Evolutionary conservation across 495 filamentous ascomycete species (phyloP).

Genomic region (Aspergillus conjunctus): DNA sequence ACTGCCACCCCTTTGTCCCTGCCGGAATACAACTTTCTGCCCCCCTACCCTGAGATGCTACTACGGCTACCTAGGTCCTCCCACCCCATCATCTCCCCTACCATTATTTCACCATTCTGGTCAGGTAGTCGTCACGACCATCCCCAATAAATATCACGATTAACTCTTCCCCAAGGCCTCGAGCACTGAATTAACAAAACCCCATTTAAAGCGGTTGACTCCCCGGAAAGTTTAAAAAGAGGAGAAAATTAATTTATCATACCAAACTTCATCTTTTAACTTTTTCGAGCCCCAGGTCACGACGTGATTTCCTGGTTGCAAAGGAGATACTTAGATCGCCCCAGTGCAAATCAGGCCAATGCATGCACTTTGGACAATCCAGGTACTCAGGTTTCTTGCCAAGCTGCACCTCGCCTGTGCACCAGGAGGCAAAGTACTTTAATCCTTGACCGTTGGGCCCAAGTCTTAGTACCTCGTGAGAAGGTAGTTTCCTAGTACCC

Average conservation of each 20-base stretch:
- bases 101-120: background rate
- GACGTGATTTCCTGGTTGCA: background rate
- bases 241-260: background rate
- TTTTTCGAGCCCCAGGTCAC: background rate
- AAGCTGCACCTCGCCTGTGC: constrained; percentile 3
- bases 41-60: background rate
- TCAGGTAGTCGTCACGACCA: background rate
- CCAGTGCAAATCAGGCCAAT: constrained; percentile 3
- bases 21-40: background rate
- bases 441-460: background rate
- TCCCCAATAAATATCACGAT: background rate
- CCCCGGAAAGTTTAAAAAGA: background rate
- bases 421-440: constrained; percentile 19
- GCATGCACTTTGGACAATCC: constrained; percentile 15
- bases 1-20: background rate
- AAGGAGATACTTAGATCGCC: background rate
- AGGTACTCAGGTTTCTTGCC: constrained; percentile 16
- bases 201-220: too few species aligned
- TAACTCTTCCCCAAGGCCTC: too few species aligned
- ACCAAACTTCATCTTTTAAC: background rate
- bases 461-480: background rate
- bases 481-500: background rate
- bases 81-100: background rate
- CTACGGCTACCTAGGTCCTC: background rate
- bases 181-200: too few species aligned